Evolutionary conservation across 192 early-diverging fungal genomes (phyloP), one percentile per base, ranked within the genome.

Genomic region (Fimicolochytrium jonesii): DNA sequence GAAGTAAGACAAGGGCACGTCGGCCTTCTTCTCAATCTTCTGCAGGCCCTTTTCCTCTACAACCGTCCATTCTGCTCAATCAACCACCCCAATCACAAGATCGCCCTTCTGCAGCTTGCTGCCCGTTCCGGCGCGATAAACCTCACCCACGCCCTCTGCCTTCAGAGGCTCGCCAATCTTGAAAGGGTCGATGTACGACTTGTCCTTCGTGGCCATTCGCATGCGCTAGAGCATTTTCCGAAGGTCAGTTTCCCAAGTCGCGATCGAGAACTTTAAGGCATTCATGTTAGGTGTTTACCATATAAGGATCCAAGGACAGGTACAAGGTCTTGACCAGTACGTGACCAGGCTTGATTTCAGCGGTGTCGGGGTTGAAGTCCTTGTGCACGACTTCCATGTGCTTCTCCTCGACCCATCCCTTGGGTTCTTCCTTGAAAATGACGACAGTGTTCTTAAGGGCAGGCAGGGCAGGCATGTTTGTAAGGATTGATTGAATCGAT

Each of bases 251-350:
- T n/a, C n/a, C n/a, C n/a, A n/a, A n/a, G n/a, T n/a, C n/a, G n/a
- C n/a, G n/a, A n/a, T n/a, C n/a, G n/a, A n/a, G n/a, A n/a, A n/a
- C n/a, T n/a, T n/a, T n/a, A n/a, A n/a, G n/a, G n/a, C n/a, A n/a
- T n/a, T n/a, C n/a, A n/a, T n/a, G n/a, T n/a, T n/a, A n/a, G n/a
- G n/a, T n/a, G 30, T 47, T n/a, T 61, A 61, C 59, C 83, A 87
- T 83, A 68, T 92, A 91, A 6, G 87, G 90, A 69, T 91, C 89
- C 10, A 90, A 65, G 6, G 87, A 89, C 20, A 92, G 56, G 47
- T 74, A 83, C n/a, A 83, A 72, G 37, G 76, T 77, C 31, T 87
- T 85, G 1, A 90, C 51, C 28, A 89, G 36, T 4, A 73, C 52
- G 10, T 82, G 71, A 22, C 66, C 70, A 3, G 82, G 72, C 22